Base-by-base conservation (phyloP, 2,329 filamentous ascomycete species). In the Xylaria polymorpha region DNA sequence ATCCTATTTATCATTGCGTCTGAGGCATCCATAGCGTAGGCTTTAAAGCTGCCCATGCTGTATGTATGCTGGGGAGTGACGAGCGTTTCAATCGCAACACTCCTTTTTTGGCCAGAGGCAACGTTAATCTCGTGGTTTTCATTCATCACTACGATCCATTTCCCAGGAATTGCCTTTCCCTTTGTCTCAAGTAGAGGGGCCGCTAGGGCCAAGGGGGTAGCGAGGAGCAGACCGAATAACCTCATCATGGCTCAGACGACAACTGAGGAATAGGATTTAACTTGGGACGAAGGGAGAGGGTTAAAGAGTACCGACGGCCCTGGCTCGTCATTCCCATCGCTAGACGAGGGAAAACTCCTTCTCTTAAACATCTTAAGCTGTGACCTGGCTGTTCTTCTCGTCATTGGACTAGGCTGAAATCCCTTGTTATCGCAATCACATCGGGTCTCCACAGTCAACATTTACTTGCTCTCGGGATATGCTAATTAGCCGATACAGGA, bases 101-200 rank as follows among this genome's bases (percentile, higher is more conserved):
- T 32, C 10, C 64, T 57, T 12, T 71, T 60, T 9, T 61, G 72
- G 29, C 50, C 58, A 3, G 61, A 55, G 25, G 68, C 51, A 7
- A 37, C 50, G 3, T 62, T 61, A n/a, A 57, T 57, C 18, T 72
- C 67, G 55, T 63, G 71, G 51, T 71, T 60, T n/a, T 74, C 73
- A 58, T 77, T 77, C 67, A 77, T 73, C 15, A 76, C 75, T 15
- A 73, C 74, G 55, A 77, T 77, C 74, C 75, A 77, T 69, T 75
- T 72, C 8, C 72, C 73, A 15, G 75, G 75, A 22, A 77, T 74
- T 7, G 60, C 64, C 35, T 74, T 72, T 14, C 66, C 73, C 41
- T 66, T 70, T n/a, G 67, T 53, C 57, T 73, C 72, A 6, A 75
- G 60, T 32, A 77, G 71, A 60, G 76, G 74, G 22, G 74, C 74